Evolutionary conservation across 116 monocot species (phyloP).

Genomic region (Iris pallida): DNA sequence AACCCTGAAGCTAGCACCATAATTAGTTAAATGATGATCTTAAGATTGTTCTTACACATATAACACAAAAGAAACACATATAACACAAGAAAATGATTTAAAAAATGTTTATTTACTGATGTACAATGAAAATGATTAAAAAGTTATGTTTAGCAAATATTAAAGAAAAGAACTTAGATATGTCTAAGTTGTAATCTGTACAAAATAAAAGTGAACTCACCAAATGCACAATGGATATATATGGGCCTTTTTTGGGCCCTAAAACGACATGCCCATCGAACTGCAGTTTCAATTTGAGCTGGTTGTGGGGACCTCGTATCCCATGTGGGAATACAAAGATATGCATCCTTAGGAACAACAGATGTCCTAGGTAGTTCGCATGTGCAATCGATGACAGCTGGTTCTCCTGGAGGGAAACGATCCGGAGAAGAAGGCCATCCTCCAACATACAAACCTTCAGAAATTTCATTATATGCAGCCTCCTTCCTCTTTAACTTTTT

Average conservation of each 20-base stretch:
- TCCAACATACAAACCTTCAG: constrained; percentile 39
- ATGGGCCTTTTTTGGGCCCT: constrained; percentile 24
- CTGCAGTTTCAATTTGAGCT: constrained; percentile 36
- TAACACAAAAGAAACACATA: no score
- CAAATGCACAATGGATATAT: constrained; percentile 51
- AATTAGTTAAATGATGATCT: no score
- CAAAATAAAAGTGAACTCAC: constrained; percentile 14
- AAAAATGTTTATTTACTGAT: no score
- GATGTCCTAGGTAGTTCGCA: constrained; percentile 39
- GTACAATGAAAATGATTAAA: no score
- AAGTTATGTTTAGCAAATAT: no score
- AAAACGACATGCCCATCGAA: constrained; percentile 29
- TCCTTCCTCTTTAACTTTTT: constrained; percentile 28
- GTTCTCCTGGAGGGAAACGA: constrained; percentile 32
- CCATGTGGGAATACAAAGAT: constrained; percentile 36
- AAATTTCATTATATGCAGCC: constrained; percentile 32
- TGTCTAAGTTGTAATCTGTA: no score
- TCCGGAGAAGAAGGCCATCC: constrained; percentile 37
- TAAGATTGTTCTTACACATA: no score
- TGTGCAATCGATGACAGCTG: constrained; percentile 51
- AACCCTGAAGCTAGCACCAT: no score
- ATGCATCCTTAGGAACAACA: constrained; percentile 18
- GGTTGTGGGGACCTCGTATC: constrained; percentile 41
- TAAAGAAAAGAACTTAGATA: no score
- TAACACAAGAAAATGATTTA: no score